A percentile compares a stretch with the other conserved stretches of the same genome.
Conservation (phyloP, 768 basidiomycete genomes). For the Mycena galericulata region DNA sequence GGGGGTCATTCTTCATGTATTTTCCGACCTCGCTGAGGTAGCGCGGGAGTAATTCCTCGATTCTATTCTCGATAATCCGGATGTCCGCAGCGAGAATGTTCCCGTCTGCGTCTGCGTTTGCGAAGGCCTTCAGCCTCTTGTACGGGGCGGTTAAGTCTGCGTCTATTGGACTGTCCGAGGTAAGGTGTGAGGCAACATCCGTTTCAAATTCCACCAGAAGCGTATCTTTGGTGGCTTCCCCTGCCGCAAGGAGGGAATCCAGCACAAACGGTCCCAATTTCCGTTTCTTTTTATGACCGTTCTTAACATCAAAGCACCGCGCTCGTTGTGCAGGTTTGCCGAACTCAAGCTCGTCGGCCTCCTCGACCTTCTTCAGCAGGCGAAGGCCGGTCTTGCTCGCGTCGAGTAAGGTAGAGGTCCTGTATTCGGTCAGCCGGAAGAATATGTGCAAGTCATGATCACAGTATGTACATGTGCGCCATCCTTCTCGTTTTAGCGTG, state of each 20-base stretch:
- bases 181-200: neutral
- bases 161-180: neutral
- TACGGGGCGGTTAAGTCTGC: neutral
- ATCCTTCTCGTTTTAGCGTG: slow-evolving; percentile 48
- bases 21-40: neutral
- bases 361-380: slow-evolving; percentile 46
- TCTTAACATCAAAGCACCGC: slow-evolving; percentile 4
- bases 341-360: slow-evolving; percentile 44
- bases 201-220: slow-evolving; percentile 12
- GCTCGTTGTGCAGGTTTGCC: slow-evolving; percentile 18
- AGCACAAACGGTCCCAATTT: slow-evolving; percentile 17
- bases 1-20: neutral
- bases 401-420: slow-evolving; percentile 64
- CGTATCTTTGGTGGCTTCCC: neutral
- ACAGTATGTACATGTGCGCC: slow-evolving; percentile 57
- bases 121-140: neutral
- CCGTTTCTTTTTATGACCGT: neutral
- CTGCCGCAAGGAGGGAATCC: slow-evolving; percentile 10
- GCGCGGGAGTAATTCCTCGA: neutral
- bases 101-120: neutral
- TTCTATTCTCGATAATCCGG: neutral
- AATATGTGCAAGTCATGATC: neutral
- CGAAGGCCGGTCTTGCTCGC: slow-evolving; percentile 61
- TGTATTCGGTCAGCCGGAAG: slow-evolving; percentile 35
- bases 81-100: slow-evolving; percentile 12